phyloP scores from a whole-genome alignment of 345 rosid species.

The Corchorus olitorius region DNA sequence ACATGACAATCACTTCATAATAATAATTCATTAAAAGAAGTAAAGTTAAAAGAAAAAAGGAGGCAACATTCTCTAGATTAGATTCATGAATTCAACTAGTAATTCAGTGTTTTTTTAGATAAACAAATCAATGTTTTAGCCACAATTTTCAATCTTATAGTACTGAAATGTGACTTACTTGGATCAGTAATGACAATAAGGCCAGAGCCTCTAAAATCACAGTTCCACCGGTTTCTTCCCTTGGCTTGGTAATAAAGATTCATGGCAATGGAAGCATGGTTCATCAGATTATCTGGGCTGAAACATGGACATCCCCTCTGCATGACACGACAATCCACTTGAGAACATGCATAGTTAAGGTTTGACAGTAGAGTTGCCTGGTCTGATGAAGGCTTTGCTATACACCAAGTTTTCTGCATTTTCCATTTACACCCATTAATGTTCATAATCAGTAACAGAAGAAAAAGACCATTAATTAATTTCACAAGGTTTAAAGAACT shows the following conservation, averaged over 20 bases:
- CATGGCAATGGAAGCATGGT: conserved; percentile 74
- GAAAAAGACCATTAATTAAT: neutral
- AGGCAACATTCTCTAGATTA: neutral
- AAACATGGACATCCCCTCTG: conserved; percentile 52
- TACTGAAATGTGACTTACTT: conserved; percentile 36
- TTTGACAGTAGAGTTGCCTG: conserved; percentile 46
- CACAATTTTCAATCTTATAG: neutral
- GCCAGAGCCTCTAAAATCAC: conserved; percentile 62
- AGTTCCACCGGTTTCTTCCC: conserved; percentile 67
- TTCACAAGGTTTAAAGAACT: neutral
- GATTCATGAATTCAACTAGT: neutral
- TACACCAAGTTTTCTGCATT: conserved; percentile 65
- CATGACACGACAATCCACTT: conserved; percentile 53
- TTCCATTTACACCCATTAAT: neutral
- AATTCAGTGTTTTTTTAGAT: neutral
- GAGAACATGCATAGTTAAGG: conserved; percentile 61
- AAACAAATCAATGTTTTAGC: neutral
- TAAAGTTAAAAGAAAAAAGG: neutral
- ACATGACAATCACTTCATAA: neutral
- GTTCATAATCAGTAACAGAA: too few species aligned
- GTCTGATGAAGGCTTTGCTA: conserved; percentile 75
- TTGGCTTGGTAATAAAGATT: conserved; percentile 69
- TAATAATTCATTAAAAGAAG: neutral
- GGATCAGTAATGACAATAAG: conserved; percentile 62
- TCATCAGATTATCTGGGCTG: conserved; percentile 51